A percentile compares a stretch with the other conserved stretches of the same genome.
Evolutionary conservation across 257 asterid genomes (phyloP).

Genomic region (Scutellaria galericulata): DNA sequence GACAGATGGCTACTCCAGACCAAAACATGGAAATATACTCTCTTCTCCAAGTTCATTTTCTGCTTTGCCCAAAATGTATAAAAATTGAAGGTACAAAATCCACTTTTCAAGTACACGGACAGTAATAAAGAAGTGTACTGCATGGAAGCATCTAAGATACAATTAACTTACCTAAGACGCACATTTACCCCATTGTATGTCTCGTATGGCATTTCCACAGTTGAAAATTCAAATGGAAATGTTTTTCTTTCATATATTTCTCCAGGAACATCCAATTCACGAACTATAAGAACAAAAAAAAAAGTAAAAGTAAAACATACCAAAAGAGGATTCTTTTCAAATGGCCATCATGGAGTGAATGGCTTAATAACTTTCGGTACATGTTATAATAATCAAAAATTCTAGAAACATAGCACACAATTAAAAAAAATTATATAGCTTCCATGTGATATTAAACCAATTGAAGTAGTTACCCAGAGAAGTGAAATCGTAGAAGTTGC

Average conservation of each 20-base stretch:
- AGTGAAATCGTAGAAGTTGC: slow-evolving; percentile 92
- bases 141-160: slow-evolving; percentile 38
- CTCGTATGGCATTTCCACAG: slow-evolving; percentile 99
- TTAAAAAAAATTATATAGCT: slow-evolving; percentile 8
- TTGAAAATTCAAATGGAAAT: slow-evolving; percentile 93
- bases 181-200: slow-evolving; percentile 93
- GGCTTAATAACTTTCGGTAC: slow-evolving; percentile 22
- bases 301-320: slow-evolving; percentile 13
- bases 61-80: slow-evolving; percentile 21
- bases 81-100: slow-evolving; percentile 15
- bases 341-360: background rate
- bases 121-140: slow-evolving; percentile 11
- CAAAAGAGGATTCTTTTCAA: slow-evolving; percentile 10
- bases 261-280: slow-evolving; percentile 94
- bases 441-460: slow-evolving; percentile 22
- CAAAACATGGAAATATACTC: slow-evolving; percentile 14
- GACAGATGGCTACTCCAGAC: background rate
- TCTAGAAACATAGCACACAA: slow-evolving; percentile 2
- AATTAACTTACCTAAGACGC: slow-evolving; percentile 82
- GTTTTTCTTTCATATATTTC: slow-evolving; percentile 92
- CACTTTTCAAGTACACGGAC: slow-evolving; percentile 8
- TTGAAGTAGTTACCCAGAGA: slow-evolving; percentile 69
- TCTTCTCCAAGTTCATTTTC: slow-evolving; percentile 24
- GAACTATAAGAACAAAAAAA: slow-evolving; percentile 51
- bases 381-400: slow-evolving; percentile 16